phyloP scores from a whole-genome alignment of 352 stramenopile genomes.

The Globisporangium orthogonon region DNA sequence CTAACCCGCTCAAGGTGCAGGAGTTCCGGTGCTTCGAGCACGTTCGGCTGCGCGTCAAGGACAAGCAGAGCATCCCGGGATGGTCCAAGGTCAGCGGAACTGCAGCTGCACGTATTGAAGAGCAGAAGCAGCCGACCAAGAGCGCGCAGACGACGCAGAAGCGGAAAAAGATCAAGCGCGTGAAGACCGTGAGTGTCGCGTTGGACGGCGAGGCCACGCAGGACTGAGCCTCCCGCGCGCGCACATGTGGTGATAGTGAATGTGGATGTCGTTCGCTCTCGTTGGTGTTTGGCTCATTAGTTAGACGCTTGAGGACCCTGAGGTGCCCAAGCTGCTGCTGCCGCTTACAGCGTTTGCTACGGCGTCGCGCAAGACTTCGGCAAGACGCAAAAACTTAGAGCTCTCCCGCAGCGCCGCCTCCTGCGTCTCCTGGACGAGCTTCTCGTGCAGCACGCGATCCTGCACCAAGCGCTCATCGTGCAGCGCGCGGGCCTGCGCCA shows the following conservation, averaged over 20 bases:
- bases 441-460: slow-evolving; percentile 51
- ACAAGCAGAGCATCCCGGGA: slow-evolving; percentile 71
- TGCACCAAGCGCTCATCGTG: slow-evolving; percentile 56
- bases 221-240: neutral
- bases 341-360: slow-evolving; percentile 24
- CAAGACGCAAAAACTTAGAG: slow-evolving; percentile 52
- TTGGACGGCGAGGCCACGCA: neutral
- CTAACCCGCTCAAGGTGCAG: slow-evolving; percentile 65
- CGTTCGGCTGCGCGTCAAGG: slow-evolving; percentile 70
- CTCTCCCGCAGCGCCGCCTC: slow-evolving; percentile 41
- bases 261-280: neutral
- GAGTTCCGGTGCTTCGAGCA: slow-evolving; percentile 66
- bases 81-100: slow-evolving; percentile 34
- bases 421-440: slow-evolving; percentile 15
- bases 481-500: slow-evolving; percentile 51
- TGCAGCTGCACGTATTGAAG: neutral
- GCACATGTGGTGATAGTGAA: neutral
- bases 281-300: too few species aligned
- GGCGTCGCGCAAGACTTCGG: slow-evolving; percentile 50
- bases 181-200: slow-evolving; percentile 6
- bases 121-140: neutral
- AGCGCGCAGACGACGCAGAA: neutral
- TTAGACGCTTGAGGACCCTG: slow-evolving; percentile 33
- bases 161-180: neutral
- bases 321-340: neutral